Conservation (phyloP, 2,329 filamentous ascomycete species). For the Monilinia aucupariae region DNA sequence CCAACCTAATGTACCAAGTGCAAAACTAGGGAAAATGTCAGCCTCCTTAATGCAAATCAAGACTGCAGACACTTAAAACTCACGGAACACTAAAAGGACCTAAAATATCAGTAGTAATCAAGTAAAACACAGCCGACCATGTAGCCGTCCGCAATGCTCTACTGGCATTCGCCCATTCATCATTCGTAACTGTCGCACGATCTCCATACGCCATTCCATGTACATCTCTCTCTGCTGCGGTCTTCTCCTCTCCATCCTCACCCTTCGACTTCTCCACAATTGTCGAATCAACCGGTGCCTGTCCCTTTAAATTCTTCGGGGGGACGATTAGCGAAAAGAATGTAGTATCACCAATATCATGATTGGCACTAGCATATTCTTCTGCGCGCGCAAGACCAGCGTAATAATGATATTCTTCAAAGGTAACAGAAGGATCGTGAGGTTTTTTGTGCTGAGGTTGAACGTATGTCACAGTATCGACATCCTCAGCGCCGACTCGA, state of each 20-base stretch:
- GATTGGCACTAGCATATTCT: conserved; percentile 9
- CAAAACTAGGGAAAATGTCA: conserved; percentile 1
- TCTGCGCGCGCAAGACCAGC: conserved; percentile 31
- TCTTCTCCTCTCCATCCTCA: conserved; percentile 6
- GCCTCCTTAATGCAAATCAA: background rate
- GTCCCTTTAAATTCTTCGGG: conserved; percentile 14
- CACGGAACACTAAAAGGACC: conserved; percentile 20
- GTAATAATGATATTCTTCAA: conserved; percentile 37
- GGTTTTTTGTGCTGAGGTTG: conserved; percentile 18
- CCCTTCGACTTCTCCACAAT: background rate
- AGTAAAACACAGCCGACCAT: conserved; percentile 41
- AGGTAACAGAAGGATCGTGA: conserved; percentile 32
- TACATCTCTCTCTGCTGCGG: background rate
- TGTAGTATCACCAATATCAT: conserved; percentile 12
- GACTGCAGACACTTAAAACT: background rate
- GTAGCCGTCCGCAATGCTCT: conserved; percentile 43
- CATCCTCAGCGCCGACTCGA: background rate
- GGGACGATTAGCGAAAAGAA: conserved; percentile 19
- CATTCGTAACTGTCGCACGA: conserved; percentile 27
- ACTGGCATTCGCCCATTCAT: conserved; percentile 44
- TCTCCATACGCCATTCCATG: background rate
- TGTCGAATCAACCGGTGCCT: conserved; percentile 1
- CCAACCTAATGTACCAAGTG: conserved; percentile 14
- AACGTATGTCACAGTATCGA: background rate
- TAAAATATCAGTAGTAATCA: conserved; percentile 22